phyloP scores from a whole-genome alignment of 2,329 filamentous ascomycete species.

The Trichothecium sympodiale region DNA sequence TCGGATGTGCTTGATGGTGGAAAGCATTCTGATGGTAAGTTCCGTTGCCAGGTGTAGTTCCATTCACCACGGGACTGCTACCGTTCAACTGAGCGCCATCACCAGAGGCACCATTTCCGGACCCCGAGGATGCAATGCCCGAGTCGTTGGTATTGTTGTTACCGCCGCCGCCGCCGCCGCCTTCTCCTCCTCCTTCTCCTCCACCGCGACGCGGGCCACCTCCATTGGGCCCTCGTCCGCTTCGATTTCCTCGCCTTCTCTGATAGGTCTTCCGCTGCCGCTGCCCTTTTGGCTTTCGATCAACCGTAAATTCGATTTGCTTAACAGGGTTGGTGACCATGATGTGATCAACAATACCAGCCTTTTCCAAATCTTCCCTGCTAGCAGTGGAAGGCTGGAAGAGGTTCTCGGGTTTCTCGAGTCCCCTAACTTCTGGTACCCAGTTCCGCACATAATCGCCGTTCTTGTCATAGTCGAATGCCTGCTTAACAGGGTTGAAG shows the following conservation, averaged over 20 bases:
- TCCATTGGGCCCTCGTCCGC: slow-evolving; percentile 3
- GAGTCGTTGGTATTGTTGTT: not conserved
- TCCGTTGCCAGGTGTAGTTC: too few relatives aligned
- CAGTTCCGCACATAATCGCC: slow-evolving; percentile 63
- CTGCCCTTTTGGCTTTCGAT: slow-evolving; percentile 30
- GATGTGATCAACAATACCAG: slow-evolving; percentile 44
- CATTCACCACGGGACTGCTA: too few relatives aligned
- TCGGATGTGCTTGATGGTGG: too few relatives aligned
- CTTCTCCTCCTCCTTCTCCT: not conserved
- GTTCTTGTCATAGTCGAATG: slow-evolving; percentile 61
- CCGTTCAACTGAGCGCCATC: too few relatives aligned
- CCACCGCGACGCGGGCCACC: slow-evolving; percentile 2
- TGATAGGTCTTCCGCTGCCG: slow-evolving; percentile 11
- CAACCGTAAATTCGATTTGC: slow-evolving; percentile 52
- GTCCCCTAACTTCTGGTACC: slow-evolving; percentile 53
- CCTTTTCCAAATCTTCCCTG: slow-evolving; percentile 41
- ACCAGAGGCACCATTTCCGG: not conserved
- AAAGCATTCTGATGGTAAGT: too few relatives aligned
- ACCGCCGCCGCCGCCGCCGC: not conserved
- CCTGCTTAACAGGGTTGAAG: slow-evolving; percentile 76
- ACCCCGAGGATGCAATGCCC: not conserved
- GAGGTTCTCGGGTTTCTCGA: slow-evolving; percentile 44
- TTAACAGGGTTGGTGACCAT: slow-evolving; percentile 60
- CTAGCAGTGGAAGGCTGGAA: slow-evolving; percentile 62
- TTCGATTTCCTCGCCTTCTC: slow-evolving; percentile 12